Base-by-base conservation (phyloP, 139 green algal species). In the Chlamydomonas incerta region DNA sequence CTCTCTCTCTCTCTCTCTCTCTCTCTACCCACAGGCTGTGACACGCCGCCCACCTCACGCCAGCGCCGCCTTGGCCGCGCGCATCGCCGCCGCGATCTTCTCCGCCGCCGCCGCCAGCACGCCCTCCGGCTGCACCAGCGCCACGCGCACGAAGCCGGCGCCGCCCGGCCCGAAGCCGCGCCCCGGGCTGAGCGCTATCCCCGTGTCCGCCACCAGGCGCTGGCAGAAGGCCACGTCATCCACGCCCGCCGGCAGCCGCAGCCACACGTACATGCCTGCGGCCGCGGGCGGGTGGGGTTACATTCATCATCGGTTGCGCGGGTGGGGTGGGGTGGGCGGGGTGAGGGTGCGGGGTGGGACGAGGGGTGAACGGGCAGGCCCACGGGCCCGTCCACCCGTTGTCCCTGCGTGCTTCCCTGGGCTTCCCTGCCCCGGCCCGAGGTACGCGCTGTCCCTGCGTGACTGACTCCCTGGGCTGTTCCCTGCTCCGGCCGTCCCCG, bases 241-340 rank as follows among this genome's bases (percentile, higher is more conserved):
- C 2, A 74, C 69, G 24, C 65, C 68, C 28, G 8, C 23, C 1
- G 91, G 91, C 60, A 94, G 82, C 31, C 35, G 67, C 0, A 82
- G 74, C 87, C 87, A 94, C 24, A 94, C 46, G 73, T 94, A 94
- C 91, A 93, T 93, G 57, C 85, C 88, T 92, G 86, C 1, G 10
- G n/a, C n/a, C 41, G 41, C 8, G 41, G 5, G 41, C 41, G 41
- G 5, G 41, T 50, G 41, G n/a, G n/a, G n/a, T n/a, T n/a, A n/a
- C n/a, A n/a, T n/a, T n/a, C n/a, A n/a, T n/a, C n/a, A n/a, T n/a
- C n/a, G n/a, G n/a, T n/a, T n/a, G n/a, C n/a, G n/a, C n/a, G n/a
- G n/a, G n/a, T n/a, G n/a, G n/a, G n/a, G n/a, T n/a, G n/a, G n/a
- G n/a, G n/a, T n/a, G n/a, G n/a, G n/a, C n/a, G n/a, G n/a, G n/a